A percentile compares a stretch with the other conserved stretches of the same genome.
Conservation (phyloP, 2,329 filamentous ascomycete genomes). For the Fusarium sp. region DNA sequence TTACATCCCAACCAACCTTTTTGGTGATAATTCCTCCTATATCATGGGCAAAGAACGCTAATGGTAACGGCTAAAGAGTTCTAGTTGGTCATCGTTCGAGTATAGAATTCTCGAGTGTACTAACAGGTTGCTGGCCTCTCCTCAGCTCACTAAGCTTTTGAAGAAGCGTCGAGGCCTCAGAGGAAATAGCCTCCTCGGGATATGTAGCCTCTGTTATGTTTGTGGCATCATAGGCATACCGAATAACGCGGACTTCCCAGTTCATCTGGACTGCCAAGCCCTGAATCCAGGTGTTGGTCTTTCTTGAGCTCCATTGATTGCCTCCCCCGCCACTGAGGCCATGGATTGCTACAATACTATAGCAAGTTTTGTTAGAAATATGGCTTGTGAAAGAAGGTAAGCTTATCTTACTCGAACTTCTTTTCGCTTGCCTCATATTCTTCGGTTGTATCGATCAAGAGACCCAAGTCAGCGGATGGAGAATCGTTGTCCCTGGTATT, state of each 20-base stretch:
- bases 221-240: not conserved
- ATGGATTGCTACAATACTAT: not conserved
- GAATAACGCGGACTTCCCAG: not conserved
- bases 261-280: not conserved
- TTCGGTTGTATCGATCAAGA: not conserved
- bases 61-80: not conserved
- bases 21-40: conserved; percentile 3
- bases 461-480: too few relatives aligned
- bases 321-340: not conserved
- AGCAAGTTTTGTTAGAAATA: not conserved
- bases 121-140: not conserved
- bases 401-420: not conserved
- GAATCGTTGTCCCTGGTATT: not conserved
- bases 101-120: not conserved
- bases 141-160: not conserved
- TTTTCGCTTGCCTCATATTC: not conserved
- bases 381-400: too few relatives aligned
- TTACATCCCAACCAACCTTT: not conserved
- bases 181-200: not conserved
- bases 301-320: not conserved
- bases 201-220: not conserved
- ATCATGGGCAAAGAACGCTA: not conserved
- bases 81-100: not conserved
- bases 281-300: not conserved
- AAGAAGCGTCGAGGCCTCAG: not conserved